Conservation (phyloP, 371 early-diverging fungal species). For the Funneliformis caledonium region DNA sequence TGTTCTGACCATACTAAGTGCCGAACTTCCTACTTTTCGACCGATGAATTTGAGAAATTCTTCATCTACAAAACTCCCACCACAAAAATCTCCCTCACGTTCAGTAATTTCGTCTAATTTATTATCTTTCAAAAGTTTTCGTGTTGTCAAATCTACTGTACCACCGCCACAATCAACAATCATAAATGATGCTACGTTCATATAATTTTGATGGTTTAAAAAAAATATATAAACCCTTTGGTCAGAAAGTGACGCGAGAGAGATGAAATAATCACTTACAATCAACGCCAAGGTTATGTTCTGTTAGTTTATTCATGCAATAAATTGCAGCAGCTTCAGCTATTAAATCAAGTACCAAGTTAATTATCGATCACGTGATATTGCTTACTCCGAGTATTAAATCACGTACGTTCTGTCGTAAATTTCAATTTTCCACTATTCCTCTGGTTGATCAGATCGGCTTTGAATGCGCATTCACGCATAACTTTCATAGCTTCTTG, state of each 20-base stretch:
- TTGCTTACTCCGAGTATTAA: neutral
- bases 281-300: neutral
- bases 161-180: conserved; percentile 54
- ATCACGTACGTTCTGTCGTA: conserved; percentile 32
- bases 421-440: conserved; percentile 6
- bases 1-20: neutral
- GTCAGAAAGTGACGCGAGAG: no score
- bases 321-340: conserved; percentile 16
- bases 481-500: neutral
- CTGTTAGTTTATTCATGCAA: conserved; percentile 7
- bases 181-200: conserved; percentile 48
- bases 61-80: conserved; percentile 16
- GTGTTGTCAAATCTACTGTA: conserved; percentile 21
- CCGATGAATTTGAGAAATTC: conserved; percentile 33
- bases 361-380: neutral
- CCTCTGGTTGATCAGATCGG: neutral
- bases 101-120: conserved; percentile 14
- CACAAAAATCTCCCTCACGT: conserved; percentile 26
- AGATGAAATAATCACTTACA: neutral
- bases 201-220: no score
- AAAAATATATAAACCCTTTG: no score
- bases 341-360: neutral
- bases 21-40: conserved; percentile 2
- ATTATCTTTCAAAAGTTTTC: neutral
- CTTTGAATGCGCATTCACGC: conserved; percentile 9